Conservation (phyloP, 169 alveolate species). For the Plasmodium gonderi region DNA sequence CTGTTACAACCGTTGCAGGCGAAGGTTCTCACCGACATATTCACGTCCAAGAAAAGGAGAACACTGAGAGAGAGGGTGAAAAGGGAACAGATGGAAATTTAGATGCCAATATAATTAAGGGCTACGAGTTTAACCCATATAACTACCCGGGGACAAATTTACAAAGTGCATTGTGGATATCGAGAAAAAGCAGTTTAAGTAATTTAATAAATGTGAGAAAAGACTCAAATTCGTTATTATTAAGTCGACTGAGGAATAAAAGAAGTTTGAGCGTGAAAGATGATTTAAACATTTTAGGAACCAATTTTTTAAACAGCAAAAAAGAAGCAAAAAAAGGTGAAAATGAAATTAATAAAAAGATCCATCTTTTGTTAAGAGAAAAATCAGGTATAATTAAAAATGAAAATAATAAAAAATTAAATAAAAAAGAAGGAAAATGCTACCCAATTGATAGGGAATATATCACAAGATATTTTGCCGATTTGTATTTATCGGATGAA, state of each 20-base stretch:
- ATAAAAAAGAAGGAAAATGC: constrained; percentile 26
- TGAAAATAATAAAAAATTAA: constrained; percentile 39
- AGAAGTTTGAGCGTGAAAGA: constrained; percentile 62
- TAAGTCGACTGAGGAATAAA: constrained; percentile 54
- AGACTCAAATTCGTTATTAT: constrained; percentile 29
- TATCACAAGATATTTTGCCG: constrained; percentile 42
- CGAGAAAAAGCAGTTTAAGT: constrained; percentile 50
- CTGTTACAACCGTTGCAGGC: background rate
- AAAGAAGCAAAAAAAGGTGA: constrained; percentile 53
- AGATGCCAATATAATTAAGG: constrained; percentile 4
- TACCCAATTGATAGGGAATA: constrained; percentile 48
- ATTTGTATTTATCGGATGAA: constrained; percentile 61
- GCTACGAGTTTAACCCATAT: constrained; percentile 5
- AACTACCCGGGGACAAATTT: background rate
- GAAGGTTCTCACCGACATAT: background rate
- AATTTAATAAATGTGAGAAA: constrained; percentile 56
- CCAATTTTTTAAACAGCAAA: constrained; percentile 30
- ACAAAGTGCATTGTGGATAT: constrained; percentile 30
- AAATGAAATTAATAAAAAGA: constrained; percentile 44
- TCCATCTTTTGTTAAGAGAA: constrained; percentile 21
- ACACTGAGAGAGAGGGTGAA: background rate
- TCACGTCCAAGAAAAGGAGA: background rate
- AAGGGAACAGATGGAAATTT: background rate
- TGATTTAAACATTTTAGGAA: constrained; percentile 17
- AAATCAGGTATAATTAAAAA: constrained; percentile 31